These are phyloP conservation scores for Stylosanthes scabra DNA, from an alignment of 331 rosid species.

Conservation along the genomic window DNA sequence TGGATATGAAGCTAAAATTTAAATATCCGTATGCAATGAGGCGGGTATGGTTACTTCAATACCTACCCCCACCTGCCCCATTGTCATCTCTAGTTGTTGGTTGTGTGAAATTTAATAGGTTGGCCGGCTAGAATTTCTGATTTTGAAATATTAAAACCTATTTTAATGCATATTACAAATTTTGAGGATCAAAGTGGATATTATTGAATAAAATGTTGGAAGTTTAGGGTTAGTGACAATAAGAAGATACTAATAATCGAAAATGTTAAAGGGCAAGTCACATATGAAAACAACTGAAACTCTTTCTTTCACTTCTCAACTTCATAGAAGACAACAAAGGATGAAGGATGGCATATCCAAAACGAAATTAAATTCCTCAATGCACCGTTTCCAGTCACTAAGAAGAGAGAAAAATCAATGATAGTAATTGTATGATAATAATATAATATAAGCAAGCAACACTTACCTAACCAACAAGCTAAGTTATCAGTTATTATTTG, in stretches of 20 bases:
- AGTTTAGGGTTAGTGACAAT: not conserved
- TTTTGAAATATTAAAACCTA: no score
- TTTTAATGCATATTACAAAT: no score
- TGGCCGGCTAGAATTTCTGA: no score
- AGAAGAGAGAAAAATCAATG: not conserved
- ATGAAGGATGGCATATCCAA: not conserved
- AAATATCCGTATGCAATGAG: no score
- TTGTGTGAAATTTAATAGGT: no score
- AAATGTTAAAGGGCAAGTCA: not conserved
- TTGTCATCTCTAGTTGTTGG: no score
- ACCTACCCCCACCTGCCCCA: no score
- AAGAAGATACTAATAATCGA: not conserved
- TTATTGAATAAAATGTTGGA: no score
- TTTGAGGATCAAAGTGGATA: no score
- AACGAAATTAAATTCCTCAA: not conserved
- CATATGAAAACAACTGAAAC: not conserved
- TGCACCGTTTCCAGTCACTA: not conserved
- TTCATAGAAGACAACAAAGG: constrained; percentile 1
- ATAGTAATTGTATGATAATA: no score
- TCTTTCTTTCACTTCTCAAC: constrained; percentile 4
- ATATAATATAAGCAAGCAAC: not conserved
- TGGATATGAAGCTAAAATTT: no score
- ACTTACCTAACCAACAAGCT: not conserved
- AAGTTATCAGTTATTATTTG: not conserved
- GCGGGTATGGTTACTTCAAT: no score